phyloP scores from a whole-genome alignment of 2,329 filamentous ascomycete genomes.

The Exophiala dermatitidis region DNA sequence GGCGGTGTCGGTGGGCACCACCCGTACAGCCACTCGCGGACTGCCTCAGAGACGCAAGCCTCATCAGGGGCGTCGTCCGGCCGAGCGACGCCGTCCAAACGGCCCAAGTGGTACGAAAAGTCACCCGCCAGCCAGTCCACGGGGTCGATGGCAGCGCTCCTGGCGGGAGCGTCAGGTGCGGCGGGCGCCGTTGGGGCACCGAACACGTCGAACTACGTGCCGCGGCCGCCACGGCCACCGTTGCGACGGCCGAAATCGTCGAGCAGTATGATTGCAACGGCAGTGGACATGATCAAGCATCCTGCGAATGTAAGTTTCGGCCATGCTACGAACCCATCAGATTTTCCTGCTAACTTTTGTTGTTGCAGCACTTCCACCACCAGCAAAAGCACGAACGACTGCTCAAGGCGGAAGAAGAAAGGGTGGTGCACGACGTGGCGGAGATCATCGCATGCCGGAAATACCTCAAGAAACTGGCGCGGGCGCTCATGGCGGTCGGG shows the following conservation, averaged over 20 bases:
- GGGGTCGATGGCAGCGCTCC: conserved; percentile 14
- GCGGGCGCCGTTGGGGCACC: conserved; percentile 12
- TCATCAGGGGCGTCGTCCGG: conserved; percentile 17
- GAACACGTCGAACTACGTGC: conserved; percentile 2
- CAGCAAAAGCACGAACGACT: conserved; percentile 4
- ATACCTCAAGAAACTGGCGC: conserved; percentile 78
- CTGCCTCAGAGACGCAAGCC: conserved; percentile 5
- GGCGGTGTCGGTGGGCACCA: neutral
- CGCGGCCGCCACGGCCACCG: conserved; percentile 13
- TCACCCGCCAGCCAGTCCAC: conserved; percentile 9
- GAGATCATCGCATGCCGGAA: conserved; percentile 70
- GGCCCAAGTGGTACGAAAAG: conserved; percentile 28
- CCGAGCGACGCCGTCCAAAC: conserved; percentile 21
- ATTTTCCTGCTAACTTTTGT: neutral
- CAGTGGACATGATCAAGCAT: conserved; percentile 24
- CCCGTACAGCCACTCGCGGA: conserved; percentile 7
- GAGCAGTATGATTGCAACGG: conserved; percentile 19
- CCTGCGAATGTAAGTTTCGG: conserved; percentile 8
- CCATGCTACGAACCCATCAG: neutral
- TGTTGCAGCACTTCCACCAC: conserved; percentile 12
- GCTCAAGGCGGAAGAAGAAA: conserved; percentile 12
- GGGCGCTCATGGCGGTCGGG: conserved; percentile 80
- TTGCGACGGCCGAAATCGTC: conserved; percentile 9
- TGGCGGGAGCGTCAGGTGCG: conserved; percentile 15
- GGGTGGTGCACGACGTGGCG: conserved; percentile 43